phyloP scores from a whole-genome alignment of 2,329 filamentous ascomycete genomes.

The Beauveria bassiana region DNA sequence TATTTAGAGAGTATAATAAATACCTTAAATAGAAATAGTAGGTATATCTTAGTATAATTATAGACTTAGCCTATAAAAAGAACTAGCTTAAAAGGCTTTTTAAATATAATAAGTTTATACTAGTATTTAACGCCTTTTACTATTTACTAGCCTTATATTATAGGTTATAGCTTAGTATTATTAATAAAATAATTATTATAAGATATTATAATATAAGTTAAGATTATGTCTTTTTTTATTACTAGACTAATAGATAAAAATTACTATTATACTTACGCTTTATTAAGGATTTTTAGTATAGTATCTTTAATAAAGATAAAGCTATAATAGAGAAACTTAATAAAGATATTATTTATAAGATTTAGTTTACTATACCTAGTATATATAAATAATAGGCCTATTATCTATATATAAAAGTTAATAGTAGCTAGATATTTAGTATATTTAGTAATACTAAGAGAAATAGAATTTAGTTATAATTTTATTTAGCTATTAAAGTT shows the following conservation, averaged over 20 bases:
- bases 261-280: slow-evolving; percentile 23
- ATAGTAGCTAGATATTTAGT: too few species aligned
- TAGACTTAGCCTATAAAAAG: slow-evolving; percentile 16
- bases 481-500: too few species aligned
- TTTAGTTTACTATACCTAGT: slow-evolving; percentile 25
- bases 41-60: slow-evolving; percentile 18
- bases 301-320: slow-evolving; percentile 21
- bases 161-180: slow-evolving; percentile 22
- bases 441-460: too few species aligned
- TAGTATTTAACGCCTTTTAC: slow-evolving; percentile 25
- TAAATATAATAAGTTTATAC: slow-evolving; percentile 14
- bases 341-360: slow-evolving; percentile 21
- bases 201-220: slow-evolving; percentile 22
- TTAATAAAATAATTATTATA: slow-evolving; percentile 13
- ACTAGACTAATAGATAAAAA: slow-evolving; percentile 18
- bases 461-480: too few species aligned
- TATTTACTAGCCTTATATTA: slow-evolving; percentile 23
- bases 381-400: slow-evolving; percentile 13
- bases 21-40: slow-evolving; percentile 18
- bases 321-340: slow-evolving; percentile 21
- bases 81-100: slow-evolving; percentile 16
- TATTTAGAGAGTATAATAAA: slow-evolving; percentile 11
- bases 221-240: slow-evolving; percentile 9
- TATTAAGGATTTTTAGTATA: slow-evolving; percentile 25
- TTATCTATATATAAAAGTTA: too few species aligned